A percentile compares a stretch with the other conserved stretches of the same genome.
phyloP scores from a whole-genome alignment of 495 filamentous ascomycete species.

The Jackrogersella multiformis region DNA sequence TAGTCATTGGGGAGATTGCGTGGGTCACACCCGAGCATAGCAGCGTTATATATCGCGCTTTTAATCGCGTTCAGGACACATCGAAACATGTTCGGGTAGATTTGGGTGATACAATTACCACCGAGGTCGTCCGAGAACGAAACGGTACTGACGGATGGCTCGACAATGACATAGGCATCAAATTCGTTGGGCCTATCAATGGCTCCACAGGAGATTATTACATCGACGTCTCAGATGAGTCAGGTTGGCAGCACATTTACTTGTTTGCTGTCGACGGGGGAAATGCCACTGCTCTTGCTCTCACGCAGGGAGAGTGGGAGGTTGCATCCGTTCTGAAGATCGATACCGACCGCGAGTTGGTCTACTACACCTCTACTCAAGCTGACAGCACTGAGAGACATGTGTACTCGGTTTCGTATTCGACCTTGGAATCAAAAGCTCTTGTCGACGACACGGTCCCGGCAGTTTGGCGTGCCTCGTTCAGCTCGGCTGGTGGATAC shows the following conservation, averaged over 20 bases:
- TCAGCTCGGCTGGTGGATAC: slow-evolving; percentile 61
- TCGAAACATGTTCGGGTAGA: slow-evolving; percentile 58
- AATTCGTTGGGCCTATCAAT: slow-evolving; percentile 53
- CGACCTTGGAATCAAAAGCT: slow-evolving; percentile 55
- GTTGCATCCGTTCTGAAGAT: slow-evolving; percentile 60
- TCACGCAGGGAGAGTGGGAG: slow-evolving; percentile 66
- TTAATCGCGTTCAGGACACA: slow-evolving; percentile 65
- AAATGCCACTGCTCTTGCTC: slow-evolving; percentile 52
- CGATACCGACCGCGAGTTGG: slow-evolving; percentile 56
- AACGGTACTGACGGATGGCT: slow-evolving; percentile 66
- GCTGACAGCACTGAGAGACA: slow-evolving; percentile 64
- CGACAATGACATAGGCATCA: slow-evolving; percentile 61
- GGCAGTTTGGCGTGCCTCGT: slow-evolving; percentile 63
- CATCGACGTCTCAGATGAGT: slow-evolving; percentile 64
- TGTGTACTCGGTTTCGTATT: slow-evolving; percentile 61
- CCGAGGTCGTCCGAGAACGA: slow-evolving; percentile 58
- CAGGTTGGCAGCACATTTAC: slow-evolving; percentile 66
- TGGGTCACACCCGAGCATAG: slow-evolving; percentile 64
- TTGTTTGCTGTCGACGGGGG: slow-evolving; percentile 60
- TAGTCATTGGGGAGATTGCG: slow-evolving; percentile 65
- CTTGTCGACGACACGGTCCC: slow-evolving; percentile 60
- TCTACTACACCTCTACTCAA: slow-evolving; percentile 66
- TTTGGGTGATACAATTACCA: slow-evolving; percentile 55
- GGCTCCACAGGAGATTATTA: slow-evolving; percentile 55
- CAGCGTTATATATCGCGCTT: slow-evolving; percentile 62